phyloP scores from a whole-genome alignment of 805 yeast genomes.

The Sugiyamaella marilandica region DNA sequence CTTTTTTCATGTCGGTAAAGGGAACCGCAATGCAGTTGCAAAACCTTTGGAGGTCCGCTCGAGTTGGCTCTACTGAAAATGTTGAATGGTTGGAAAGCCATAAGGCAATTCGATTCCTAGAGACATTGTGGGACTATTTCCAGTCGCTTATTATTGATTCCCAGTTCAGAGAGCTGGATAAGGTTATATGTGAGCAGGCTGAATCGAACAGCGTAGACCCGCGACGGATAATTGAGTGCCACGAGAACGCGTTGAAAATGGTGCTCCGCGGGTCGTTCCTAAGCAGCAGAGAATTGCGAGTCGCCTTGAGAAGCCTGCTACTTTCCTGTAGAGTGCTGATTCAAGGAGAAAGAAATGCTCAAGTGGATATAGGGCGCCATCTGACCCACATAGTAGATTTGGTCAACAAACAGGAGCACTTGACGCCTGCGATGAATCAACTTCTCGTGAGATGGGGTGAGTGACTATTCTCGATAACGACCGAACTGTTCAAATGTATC shows the following conservation, averaged over 20 bases:
- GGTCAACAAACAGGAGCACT: neutral
- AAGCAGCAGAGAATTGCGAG: conserved; percentile 9
- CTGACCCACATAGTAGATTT: neutral
- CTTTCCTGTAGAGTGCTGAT: neutral
- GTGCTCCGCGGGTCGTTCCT: conserved; percentile 11
- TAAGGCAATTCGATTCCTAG: conserved; percentile 14
- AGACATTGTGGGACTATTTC: conserved; percentile 18
- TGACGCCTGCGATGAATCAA: neutral
- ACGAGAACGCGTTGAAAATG: conserved; percentile 1
- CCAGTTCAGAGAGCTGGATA: conserved; percentile 10
- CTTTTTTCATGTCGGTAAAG: conserved; percentile 13
- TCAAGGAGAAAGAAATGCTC: neutral
- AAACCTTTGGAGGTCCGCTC: conserved; percentile 9
- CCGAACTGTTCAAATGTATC: too few relatives aligned
- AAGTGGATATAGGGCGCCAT: neutral
- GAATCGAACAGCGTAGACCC: conserved; percentile 11
- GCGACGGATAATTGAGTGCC: conserved; percentile 9
- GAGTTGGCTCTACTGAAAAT: neutral
- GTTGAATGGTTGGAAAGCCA: conserved; percentile 8
- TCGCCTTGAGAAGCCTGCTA: conserved; percentile 10
- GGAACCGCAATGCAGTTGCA: conserved; percentile 3
- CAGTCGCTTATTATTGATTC: conserved; percentile 15
- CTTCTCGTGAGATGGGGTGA: neutral
- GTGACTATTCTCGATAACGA: neutral
- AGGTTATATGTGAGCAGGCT: conserved; percentile 3